These are phyloP conservation scores for Odontarrhena argentea DNA, from an alignment of 345 rosid species.

Conservation along the genomic window DNA sequence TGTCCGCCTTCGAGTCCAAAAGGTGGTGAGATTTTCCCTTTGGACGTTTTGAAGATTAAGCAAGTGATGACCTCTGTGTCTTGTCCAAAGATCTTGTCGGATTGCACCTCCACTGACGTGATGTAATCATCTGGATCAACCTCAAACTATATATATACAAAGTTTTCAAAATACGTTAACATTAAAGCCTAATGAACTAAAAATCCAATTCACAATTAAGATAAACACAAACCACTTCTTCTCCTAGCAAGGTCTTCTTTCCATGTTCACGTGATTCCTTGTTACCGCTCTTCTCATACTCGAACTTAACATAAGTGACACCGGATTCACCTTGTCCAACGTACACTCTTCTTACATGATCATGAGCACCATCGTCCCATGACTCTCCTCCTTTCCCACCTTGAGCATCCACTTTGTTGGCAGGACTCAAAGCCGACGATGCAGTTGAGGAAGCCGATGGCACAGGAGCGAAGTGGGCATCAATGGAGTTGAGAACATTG, in stretches of 20 bases:
- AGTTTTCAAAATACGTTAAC: constrained; percentile 1
- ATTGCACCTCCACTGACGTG: constrained; percentile 39
- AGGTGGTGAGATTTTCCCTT: constrained; percentile 32
- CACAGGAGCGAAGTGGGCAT: constrained; percentile 38
- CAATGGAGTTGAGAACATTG: constrained; percentile 38
- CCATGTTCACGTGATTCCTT: constrained; percentile 34
- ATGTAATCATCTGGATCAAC: constrained; percentile 40
- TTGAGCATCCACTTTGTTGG: constrained; percentile 39
- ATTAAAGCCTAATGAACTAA: not conserved
- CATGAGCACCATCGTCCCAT: constrained; percentile 44
- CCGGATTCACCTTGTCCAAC: constrained; percentile 43
- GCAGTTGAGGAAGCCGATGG: constrained; percentile 22
- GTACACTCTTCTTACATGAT: constrained; percentile 37
- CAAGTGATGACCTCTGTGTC: constrained; percentile 32
- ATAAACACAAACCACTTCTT: constrained; percentile 34
- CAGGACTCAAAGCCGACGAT: constrained; percentile 19
- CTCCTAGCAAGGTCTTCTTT: constrained; percentile 33
- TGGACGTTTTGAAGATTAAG: constrained; percentile 37
- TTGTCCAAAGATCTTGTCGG: constrained; percentile 34
- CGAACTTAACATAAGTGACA: constrained; percentile 38
- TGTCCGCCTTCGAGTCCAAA: constrained; percentile 34
- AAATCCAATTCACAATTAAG: not conserved
- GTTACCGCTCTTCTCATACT: constrained; percentile 35
- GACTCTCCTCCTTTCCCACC: constrained; percentile 42
- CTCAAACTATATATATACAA: constrained; percentile 36